A percentile compares a stretch with the other conserved stretches of the same genome.
Conservation (phyloP, 257 asterid species). For the Jasminum sambac region DNA sequence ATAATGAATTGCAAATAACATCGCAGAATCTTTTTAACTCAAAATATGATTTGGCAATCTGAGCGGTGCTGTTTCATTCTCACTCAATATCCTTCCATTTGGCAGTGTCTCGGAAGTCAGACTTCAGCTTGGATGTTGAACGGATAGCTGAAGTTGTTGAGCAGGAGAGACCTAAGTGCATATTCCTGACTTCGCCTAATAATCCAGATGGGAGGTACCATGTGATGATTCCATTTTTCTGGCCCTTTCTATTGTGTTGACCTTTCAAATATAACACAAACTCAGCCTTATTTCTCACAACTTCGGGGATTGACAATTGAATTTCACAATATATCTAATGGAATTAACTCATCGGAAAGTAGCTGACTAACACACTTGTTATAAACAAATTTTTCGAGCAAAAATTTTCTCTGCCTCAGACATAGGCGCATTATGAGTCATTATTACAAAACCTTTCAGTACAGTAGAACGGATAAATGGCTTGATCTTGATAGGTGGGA, state of each 20-base stretch:
- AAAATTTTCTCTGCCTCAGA: no score
- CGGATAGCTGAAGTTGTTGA: slow-evolving; percentile 65
- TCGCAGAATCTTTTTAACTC: slow-evolving; percentile 7
- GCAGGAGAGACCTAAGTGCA: slow-evolving; percentile 87
- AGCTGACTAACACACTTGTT: no score
- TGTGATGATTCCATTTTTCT: slow-evolving; percentile 15
- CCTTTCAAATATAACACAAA: no score
- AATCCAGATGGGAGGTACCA: slow-evolving; percentile 97
- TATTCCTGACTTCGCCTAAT: slow-evolving; percentile 93
- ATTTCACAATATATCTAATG: no score
- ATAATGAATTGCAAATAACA: background rate
- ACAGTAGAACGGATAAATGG: no score
- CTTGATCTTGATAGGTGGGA: no score
- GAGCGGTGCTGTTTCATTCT: background rate
- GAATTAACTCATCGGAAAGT: no score
- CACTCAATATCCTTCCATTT: slow-evolving; percentile 15
- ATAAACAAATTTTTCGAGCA: no score
- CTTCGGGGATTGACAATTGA: no score
- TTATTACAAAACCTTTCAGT: no score
- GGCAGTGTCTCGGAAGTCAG: slow-evolving; percentile 78
- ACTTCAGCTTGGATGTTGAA: slow-evolving; percentile 85
- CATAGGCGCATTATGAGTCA: no score
- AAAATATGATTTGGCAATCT: background rate
- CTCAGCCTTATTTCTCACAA: no score
- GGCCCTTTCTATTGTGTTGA: background rate